Evolutionary conservation across 768 basidiomycete genomes (phyloP).

Genomic region (Pleurotus sapidus): DNA sequence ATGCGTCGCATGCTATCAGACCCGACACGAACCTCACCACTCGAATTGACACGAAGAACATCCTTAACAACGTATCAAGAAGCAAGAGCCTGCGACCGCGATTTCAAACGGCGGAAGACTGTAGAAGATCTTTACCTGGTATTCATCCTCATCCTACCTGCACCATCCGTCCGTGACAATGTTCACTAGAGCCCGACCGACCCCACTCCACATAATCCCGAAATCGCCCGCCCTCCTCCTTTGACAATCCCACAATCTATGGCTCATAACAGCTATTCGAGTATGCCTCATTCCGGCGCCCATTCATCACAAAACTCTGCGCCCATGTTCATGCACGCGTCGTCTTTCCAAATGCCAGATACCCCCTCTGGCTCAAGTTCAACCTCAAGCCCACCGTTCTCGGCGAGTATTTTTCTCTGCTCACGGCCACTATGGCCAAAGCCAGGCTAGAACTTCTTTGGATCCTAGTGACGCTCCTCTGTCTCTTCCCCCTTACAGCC

Average conservation of each 20-base stretch:
- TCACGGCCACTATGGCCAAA: constrained; percentile 18
- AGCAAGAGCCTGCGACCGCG: constrained; percentile 47
- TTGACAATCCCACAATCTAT: constrained; percentile 61
- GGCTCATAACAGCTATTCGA: constrained; percentile 26
- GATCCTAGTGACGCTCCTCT: constrained; percentile 56
- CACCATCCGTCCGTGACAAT: not conserved
- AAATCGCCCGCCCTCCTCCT: constrained; percentile 48
- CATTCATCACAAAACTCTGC: constrained; percentile 36
- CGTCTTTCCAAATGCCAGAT: constrained; percentile 65
- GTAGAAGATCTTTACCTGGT: constrained; percentile 58
- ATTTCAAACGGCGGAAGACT: constrained; percentile 63
- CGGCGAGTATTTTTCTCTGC: constrained; percentile 70
- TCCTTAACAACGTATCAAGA: constrained; percentile 48
- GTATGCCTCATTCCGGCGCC: constrained; percentile 34
- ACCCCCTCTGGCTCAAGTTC: constrained; percentile 72
- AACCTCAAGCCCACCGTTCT: constrained; percentile 79
- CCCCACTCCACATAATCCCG: constrained; percentile 36
- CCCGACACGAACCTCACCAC: constrained; percentile 27
- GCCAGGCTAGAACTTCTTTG: constrained; percentile 33
- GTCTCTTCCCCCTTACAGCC: constrained; percentile 54
- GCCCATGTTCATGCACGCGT: constrained; percentile 51
- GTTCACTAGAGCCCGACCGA: constrained; percentile 41
- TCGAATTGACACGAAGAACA: constrained; percentile 45
- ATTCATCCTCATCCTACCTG: constrained; percentile 10
- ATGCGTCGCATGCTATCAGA: constrained; percentile 65